Base-by-base conservation (phyloP, 345 rosid genomes). In the Litchi chinensis region DNA sequence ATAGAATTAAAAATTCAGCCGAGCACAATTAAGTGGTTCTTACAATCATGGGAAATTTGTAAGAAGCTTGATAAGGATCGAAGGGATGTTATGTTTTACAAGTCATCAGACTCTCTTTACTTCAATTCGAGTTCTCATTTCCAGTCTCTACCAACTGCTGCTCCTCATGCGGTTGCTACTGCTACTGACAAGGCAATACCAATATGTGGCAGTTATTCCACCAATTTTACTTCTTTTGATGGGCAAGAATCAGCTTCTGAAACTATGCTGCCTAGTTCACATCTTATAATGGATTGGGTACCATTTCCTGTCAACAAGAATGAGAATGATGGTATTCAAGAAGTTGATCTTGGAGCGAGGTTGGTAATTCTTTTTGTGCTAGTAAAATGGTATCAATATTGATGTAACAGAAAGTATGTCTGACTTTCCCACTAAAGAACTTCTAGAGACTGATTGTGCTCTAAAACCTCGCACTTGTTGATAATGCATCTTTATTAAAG, bases 271-370 rank as follows among this genome's bases (percentile, higher is more conserved):
- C 89, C 93, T 77, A 90, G 71, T 71, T 84, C 91, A 41, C 86
- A 86, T 80, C 82, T 96, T 80, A 96, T 96, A 83, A 76, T 87
- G 65, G 93, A 94, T 83, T 96, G 99, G 99, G 87, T 96, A 79
- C 92, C 95, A 21, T 78, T 75, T 79, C 89, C 91, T 54, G 71
- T 77, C 60, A 73, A 65, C 40, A 83, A 75, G 70, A 83, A 75
- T 66, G 79, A 84, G 73, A 85, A 80, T 71, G 87, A 79, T 76
- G 81, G 77, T 78, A 57, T 32, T 46, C 81, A 80, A 75, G 97
- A 91, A 81, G 87, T 75, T 69, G 98, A 94, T 86, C 84, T 93
- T 78, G 98, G 91, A 70, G 90, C 91, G 84, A 96, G 99, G 99
- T 96, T 83, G 77, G 87, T 83, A 24, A 15, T 43, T 74, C n/a